phyloP scores from a whole-genome alignment of 306 rosid species.

The Corylus americana region DNA sequence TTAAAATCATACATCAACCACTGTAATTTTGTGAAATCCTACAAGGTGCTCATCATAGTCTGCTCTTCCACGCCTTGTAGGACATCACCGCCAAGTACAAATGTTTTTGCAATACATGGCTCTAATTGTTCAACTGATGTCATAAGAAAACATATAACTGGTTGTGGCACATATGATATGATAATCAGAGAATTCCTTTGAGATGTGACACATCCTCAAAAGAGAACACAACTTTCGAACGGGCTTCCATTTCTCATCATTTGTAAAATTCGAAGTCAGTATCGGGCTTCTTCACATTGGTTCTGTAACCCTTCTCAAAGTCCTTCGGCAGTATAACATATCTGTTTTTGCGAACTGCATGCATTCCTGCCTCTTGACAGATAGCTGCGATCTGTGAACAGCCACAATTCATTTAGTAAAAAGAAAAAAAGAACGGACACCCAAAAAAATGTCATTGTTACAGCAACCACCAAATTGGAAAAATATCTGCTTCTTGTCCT shows the following conservation, averaged over 20 bases:
- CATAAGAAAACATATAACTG: neutral
- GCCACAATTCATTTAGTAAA: slow-evolving; percentile 4
- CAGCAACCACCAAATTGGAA: neutral
- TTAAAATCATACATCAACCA: neutral
- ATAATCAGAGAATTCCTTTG: neutral
- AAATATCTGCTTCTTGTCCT: neutral
- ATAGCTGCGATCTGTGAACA: slow-evolving; percentile 79
- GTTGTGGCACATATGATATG: neutral
- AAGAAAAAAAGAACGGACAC: neutral
- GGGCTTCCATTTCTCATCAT: slow-evolving; percentile 41
- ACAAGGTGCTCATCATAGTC: too few relatives aligned
- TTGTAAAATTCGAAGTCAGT: slow-evolving; percentile 98
- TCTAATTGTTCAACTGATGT: slow-evolving; percentile 10
- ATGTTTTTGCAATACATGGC: neutral
- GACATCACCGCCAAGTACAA: neutral
- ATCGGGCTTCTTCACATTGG: slow-evolving; percentile 98
- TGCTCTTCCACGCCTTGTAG: neutral
- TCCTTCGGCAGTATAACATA: slow-evolving; percentile 96
- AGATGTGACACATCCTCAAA: neutral
- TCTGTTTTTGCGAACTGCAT: slow-evolving; percentile 95
- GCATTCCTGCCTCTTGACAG: slow-evolving; percentile 99
- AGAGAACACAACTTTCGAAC: neutral
- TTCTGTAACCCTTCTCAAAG: slow-evolving; percentile 95
- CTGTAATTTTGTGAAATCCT: neutral
- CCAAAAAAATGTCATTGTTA: neutral